These are phyloP conservation scores for Ceratocystis papillata DNA, from an alignment of 2,329 filamentous ascomycete species.

Conservation along the genomic window DNA sequence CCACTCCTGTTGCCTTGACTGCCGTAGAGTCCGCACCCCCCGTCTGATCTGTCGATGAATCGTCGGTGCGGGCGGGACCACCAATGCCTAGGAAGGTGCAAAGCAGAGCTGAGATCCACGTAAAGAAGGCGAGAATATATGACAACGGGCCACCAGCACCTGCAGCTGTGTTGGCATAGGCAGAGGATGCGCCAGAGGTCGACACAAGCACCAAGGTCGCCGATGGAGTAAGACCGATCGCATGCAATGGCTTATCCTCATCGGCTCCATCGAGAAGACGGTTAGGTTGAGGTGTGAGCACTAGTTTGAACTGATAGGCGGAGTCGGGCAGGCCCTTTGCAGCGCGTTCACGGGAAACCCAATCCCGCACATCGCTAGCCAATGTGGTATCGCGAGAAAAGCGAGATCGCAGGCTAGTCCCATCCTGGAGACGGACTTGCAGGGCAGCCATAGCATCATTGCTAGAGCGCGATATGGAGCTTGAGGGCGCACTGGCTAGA, in stretches of 20 bases:
- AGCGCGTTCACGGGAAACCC: conserved; percentile 57
- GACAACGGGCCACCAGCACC: conserved; percentile 27
- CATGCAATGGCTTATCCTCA: conserved; percentile 55
- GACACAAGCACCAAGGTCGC: conserved; percentile 76
- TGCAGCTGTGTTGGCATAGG: conserved; percentile 31
- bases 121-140: conserved; percentile 31
- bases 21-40: neutral
- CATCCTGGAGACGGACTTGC: conserved; percentile 75
- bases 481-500: conserved; percentile 31
- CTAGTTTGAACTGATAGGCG: conserved; percentile 67
- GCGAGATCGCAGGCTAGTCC: conserved; percentile 61
- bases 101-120: conserved; percentile 30
- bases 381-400: conserved; percentile 58
- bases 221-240: conserved; percentile 64
- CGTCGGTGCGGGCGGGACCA: neutral
- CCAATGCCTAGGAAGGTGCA: conserved; percentile 14
- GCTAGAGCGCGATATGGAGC: conserved; percentile 29
- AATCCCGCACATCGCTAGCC: conserved; percentile 55
- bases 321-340: conserved; percentile 42
- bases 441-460: conserved; percentile 40
- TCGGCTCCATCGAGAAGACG: conserved; percentile 63
- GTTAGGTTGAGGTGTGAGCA: conserved; percentile 68
- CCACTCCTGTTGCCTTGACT: neutral
- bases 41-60: neutral
- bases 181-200: conserved; percentile 39